Evolutionary conservation across 2,329 filamentous ascomycete genomes (phyloP), one percentile per base, ranked within the genome.

Genomic region (Lithohypha guttulata): DNA sequence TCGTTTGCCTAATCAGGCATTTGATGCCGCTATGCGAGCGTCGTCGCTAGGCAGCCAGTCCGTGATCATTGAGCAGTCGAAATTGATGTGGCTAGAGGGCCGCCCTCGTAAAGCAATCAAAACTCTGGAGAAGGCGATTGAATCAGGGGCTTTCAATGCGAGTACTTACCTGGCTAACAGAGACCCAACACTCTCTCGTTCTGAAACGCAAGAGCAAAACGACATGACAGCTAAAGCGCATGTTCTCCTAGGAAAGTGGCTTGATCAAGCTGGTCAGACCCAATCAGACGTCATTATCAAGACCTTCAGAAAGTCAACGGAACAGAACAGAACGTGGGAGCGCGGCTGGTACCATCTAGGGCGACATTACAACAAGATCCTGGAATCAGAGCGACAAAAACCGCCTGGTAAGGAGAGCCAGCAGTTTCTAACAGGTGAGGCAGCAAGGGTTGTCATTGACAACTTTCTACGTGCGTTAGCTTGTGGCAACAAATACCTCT

Each of bases 281-380:
- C 83, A 93, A 53, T 83, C 84, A 3, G 73, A 77, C 30, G 77
- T 83, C 3, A 72, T 96, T 47, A 77, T 84, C 31, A 72, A 78
- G 39, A 84, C 84, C 54, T 98, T 95, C 53, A 80, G 86, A 46
- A 75, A 81, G 49, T 87, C 87, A 18, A 67, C 65, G 32, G 61
- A 61, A 35, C 55, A 63, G 26, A 59, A 65, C 44, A 53, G 55
- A 31, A 58, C 54, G 54, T 98, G 89, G 87, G 91, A 98, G 57
- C 96, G 95, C 60, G 87, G 85, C 0, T 89, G 96, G 56, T 98
- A 96, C 58, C 94, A 95, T 58, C 73, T 99, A 7, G 91, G 91
- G 4, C 85, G 89, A 32, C 86, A 96, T 60, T 98, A 98, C 70
- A 93, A 94, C 58, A 98, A 95, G 59, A 73, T 96, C 3, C 67